phyloP scores from a whole-genome alignment of 805 yeast species.

The Yamadazyma philogaea region DNA sequence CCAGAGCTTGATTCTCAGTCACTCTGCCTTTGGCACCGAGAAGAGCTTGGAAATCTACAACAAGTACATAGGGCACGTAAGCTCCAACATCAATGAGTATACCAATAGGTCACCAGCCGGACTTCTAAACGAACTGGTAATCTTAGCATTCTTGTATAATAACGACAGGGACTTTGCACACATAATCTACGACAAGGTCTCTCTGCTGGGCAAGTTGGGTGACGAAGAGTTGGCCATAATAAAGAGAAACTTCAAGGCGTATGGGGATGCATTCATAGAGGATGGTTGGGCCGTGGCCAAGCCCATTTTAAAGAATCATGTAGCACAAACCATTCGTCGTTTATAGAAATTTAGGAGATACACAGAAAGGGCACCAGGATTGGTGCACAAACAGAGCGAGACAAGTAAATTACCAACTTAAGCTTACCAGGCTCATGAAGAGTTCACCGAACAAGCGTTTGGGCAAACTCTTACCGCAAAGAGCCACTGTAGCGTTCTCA shows the following conservation, averaged over 20 bases:
- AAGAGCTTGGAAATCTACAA: slow-evolving; percentile 45
- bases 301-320: slow-evolving; percentile 8
- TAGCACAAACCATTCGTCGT: slow-evolving; percentile 5
- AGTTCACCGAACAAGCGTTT: too few species aligned
- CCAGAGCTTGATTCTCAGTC: slow-evolving; percentile 41
- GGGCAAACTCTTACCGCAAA: too few species aligned
- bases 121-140: slow-evolving; percentile 44
- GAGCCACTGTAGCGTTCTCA: not conserved
- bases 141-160: slow-evolving; percentile 41
- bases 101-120: slow-evolving; percentile 41
- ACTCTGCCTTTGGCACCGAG: slow-evolving; percentile 37
- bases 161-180: slow-evolving; percentile 53
- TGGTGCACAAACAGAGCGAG: too few species aligned
- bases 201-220: slow-evolving; percentile 1
- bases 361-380: too few species aligned
- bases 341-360: too few species aligned
- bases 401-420: too few species aligned
- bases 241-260: slow-evolving; percentile 43
- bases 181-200: slow-evolving; percentile 12
- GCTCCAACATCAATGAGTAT: slow-evolving; percentile 26
- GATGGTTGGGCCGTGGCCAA: slow-evolving; percentile 34
- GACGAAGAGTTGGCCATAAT: slow-evolving; percentile 40
- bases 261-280: slow-evolving; percentile 49
- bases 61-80: slow-evolving; percentile 37
- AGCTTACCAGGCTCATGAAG: too few species aligned